Conservation (phyloP, 345 rosid genomes). For the Arabidopsis arenosa region DNA sequence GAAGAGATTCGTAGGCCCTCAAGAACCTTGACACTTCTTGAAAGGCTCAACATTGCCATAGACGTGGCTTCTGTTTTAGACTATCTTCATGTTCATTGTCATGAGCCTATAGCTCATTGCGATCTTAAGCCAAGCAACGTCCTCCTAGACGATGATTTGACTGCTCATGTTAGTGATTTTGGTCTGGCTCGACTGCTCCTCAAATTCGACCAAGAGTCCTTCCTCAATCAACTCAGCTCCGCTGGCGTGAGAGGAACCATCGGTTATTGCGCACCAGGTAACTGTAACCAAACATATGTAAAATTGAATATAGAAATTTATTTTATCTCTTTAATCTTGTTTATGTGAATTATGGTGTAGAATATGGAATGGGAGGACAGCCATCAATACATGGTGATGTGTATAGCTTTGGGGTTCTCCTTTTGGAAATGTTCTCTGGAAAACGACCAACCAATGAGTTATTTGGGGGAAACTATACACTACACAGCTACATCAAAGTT, state of each 20-base stretch:
- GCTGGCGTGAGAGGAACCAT: constrained; percentile 11
- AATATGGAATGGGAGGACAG: too few species aligned
- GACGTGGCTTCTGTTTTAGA: constrained; percentile 1
- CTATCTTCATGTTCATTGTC: constrained; percentile 18
- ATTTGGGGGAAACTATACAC: constrained; percentile 21
- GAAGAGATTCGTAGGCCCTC: constrained; percentile 1
- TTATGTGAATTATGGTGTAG: too few species aligned
- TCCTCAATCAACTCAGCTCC: not conserved
- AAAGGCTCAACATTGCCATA: too few species aligned
- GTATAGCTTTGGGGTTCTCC: too few species aligned
- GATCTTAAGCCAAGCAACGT: constrained; percentile 21
- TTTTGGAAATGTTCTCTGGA: too few species aligned
- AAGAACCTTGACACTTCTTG: too few species aligned
- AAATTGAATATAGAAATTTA: too few species aligned
- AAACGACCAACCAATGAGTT: too few species aligned
- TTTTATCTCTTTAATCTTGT: too few species aligned
- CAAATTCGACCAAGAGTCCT: not conserved
- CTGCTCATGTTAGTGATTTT: constrained; percentile 27
- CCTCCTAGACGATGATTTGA: constrained; percentile 9
- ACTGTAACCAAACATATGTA: not conserved
- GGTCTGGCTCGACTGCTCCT: constrained; percentile 20
- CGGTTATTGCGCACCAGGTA: constrained; percentile 31
- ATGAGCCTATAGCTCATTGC: not conserved
- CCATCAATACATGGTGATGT: too few species aligned
- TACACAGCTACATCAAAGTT: constrained; percentile 24